Base-by-base conservation (phyloP, 1,139 yeast species). In the Kurtzmaniella natalensis region DNA sequence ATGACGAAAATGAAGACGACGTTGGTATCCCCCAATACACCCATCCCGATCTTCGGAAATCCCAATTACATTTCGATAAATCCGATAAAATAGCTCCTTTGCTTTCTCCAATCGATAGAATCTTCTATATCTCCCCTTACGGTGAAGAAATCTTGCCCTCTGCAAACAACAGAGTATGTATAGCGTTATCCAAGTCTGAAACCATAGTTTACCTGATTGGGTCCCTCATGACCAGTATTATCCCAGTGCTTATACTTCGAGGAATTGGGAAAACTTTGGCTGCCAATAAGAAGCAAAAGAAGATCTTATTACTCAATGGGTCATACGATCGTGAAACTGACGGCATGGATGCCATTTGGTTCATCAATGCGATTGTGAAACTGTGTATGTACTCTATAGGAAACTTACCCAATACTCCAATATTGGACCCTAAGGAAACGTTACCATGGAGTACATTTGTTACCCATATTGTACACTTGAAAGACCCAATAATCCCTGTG, bases 101-200 rank as follows among this genome's bases (percentile, higher is more conserved):
- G 17, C 66, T 78, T n/a, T 76, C 94, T 0, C 94, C 95, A 1
- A 80, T 88, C 10, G 67, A 73, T 25, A 61, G 92, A 19, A 74
- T 88, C 6, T 81, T 79, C 47, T 89, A 89, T 51, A 82, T 88
- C 32, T 84, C 89, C 21, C 94, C 94, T 0, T 85, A 84, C 48
- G 95, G 95, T 1, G 87, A 84, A 49, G 96, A 87, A 50, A 83
- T 86, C 22, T 76, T 81, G 44, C 96, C 96, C 3, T 58, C 68
- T 18, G 92, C 94, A 2, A 82, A 82, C 44, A 60, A 77, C 5
- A 64, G 85, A 38, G 92, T 82, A 0, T 54, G 76, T 1, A 55
- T 74, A 0, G 67, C 76, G 16, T 54, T 87, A 3, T 53, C 70
- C 15, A 52, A 62, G 8, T 65, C 84, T 0, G 74, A 80, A 32